phyloP scores from a whole-genome alignment of 768 basidiomycete genomes.

The Collybia nuda region DNA sequence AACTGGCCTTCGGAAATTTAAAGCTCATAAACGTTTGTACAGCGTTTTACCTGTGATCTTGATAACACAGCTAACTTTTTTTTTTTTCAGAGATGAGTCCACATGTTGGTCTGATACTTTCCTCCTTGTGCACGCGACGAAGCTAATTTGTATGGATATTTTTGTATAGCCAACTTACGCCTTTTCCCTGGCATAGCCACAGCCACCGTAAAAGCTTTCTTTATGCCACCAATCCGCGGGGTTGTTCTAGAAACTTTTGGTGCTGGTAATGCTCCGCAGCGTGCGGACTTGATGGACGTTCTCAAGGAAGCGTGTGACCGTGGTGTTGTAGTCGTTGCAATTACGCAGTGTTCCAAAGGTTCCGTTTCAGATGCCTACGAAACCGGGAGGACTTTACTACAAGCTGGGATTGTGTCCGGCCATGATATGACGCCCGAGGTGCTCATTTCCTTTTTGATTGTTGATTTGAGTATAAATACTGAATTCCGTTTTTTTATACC shows the following conservation, averaged over 20 bases:
- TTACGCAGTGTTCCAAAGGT: slow-evolving; percentile 88
- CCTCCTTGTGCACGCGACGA: slow-evolving; percentile 1
- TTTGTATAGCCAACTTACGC: slow-evolving; percentile 66
- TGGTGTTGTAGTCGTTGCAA: slow-evolving; percentile 87
- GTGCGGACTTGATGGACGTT: slow-evolving; percentile 70
- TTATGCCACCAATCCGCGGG: slow-evolving; percentile 71
- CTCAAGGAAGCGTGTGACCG: slow-evolving; percentile 80
- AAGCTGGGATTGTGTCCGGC: slow-evolving; percentile 80
- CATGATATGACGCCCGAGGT: slow-evolving; percentile 98
- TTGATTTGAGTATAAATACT: not conserved
- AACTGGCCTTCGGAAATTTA: slow-evolving; percentile 74
- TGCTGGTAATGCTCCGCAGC: slow-evolving; percentile 89
- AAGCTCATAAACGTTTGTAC: slow-evolving; percentile 69
- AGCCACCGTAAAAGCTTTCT: slow-evolving; percentile 72
- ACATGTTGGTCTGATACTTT: slow-evolving; percentile 65
- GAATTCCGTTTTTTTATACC: not conserved
- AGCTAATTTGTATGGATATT: not conserved
- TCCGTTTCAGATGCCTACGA: slow-evolving; percentile 84
- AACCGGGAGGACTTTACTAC: slow-evolving; percentile 67
- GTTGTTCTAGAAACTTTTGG: slow-evolving; percentile 92
- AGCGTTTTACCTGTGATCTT: not conserved
- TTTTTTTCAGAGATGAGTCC: slow-evolving; percentile 64
- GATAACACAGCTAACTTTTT: not conserved
- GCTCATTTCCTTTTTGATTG: slow-evolving; percentile 4
- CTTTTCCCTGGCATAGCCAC: slow-evolving; percentile 87